Base-by-base conservation (phyloP, 2,329 filamentous ascomycete genomes). In the Ustulina deusta region DNA sequence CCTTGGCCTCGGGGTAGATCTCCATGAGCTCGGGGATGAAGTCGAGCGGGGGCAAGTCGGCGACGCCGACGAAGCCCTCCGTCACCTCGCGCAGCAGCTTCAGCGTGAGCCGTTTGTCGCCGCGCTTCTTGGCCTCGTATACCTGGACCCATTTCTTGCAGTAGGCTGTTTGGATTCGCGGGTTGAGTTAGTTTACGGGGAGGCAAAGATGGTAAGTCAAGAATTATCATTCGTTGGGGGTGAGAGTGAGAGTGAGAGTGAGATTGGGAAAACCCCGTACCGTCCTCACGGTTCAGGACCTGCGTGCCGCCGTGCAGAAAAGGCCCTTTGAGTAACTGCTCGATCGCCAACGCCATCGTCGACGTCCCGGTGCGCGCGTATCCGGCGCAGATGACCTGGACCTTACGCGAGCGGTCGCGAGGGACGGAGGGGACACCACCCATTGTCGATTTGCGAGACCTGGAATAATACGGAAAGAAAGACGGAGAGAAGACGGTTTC, bases 291-390 rank as follows among this genome's bases (percentile, higher is more conserved):
- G 1, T 75, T 74, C 25, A 80, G 64, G 2, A 80, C 62, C 51
- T 79, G 77, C 1, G 77, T 84, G 38, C 85, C 84, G 61, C 83
- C 81, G 69, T 87, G 84, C 72, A 84, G 81, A 52, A 83, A 80
- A 2, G 84, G 84, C 1, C 82, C 83, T 42, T 82, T 71, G 20
- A 85, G 81, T 1, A 86, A 79, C 61, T 81, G 82, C 66, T 79
- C 79, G 4, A 86, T 75, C 0, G 84, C 85, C 55, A 80, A 71
- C 34, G 81, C 81, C 76, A 86, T 83, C 17, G 85, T 85, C 15
- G 83, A 77, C 0, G 84, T 86, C 13, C 83, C 84, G 1, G 84
- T 86, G 40, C 84, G 80, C 17, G 83, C 75, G 68, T 79, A 80
- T 54, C 80, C 79, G 32, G 81, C 81, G 40, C 78, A 80, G 69